Percentiles rank a stretch among this genome's conserved stretches.
Evolutionary conservation across 2,329 filamentous ascomycete genomes (phyloP).

Genomic region (Aureobasidium sp.): DNA sequence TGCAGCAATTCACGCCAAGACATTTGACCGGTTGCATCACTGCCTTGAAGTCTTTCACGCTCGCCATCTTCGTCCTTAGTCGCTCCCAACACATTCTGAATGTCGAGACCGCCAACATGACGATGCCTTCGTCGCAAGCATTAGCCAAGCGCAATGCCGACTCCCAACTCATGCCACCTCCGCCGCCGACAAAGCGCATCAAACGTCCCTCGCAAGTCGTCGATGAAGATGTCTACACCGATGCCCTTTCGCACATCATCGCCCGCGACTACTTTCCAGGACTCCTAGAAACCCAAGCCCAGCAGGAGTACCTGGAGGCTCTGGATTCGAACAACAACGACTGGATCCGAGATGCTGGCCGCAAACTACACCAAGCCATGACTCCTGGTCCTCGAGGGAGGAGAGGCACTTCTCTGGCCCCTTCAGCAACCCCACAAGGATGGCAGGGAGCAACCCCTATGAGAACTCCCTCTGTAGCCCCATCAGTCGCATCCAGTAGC

Average conservation of each 20-base stretch:
- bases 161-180: constrained; percentile 75
- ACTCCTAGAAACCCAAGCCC: constrained; percentile 72
- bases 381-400: constrained; percentile 56
- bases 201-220: constrained; percentile 82
- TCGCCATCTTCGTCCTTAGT: neutral
- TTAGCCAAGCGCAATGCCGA: constrained; percentile 59
- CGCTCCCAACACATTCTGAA: neutral
- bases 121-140: constrained; percentile 27
- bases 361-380: constrained; percentile 59
- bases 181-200: constrained; percentile 76
- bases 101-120: constrained; percentile 6
- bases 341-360: constrained; percentile 79
- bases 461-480: constrained; percentile 34
- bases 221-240: constrained; percentile 89
- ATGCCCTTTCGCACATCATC: constrained; percentile 86
- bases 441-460: constrained; percentile 66
- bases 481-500: constrained; percentile 30
- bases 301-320: constrained; percentile 87
- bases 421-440: constrained; percentile 46
- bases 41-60: neutral
- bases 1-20: neutral
- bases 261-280: constrained; percentile 95
- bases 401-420: constrained; percentile 29
- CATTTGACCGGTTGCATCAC: neutral
- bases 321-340: constrained; percentile 73